A percentile compares a stretch with the other conserved stretches of the same genome.
Conservation (phyloP, 306 rosid genomes). For the Fagus crenata region DNA sequence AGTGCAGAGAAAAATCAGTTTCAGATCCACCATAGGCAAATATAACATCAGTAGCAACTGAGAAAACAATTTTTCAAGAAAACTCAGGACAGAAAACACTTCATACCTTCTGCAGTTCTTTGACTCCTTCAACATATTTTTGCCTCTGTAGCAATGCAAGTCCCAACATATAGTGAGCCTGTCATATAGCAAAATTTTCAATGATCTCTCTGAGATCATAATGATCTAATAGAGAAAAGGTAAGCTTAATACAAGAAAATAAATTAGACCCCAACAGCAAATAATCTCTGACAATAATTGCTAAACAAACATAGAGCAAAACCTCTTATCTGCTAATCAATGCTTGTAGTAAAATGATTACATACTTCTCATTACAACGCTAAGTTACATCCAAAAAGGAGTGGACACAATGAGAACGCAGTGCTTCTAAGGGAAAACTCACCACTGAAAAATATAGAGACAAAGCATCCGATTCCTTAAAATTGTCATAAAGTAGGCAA, state of each 20-base stretch:
- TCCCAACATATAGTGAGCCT: conserved; percentile 95
- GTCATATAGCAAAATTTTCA: conserved; percentile 30
- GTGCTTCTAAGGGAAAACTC: conserved; percentile 1
- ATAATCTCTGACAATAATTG: not conserved
- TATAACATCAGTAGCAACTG: conserved; percentile 2
- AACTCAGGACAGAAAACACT: conserved; percentile 17
- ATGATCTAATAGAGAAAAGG: not conserved
- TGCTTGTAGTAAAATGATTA: not conserved
- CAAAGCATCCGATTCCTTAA: too few relatives aligned
- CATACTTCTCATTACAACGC: not conserved
- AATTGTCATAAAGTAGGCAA: too few relatives aligned
- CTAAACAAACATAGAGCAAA: conserved; percentile 7
- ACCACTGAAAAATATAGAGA: not conserved
- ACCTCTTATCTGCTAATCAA: conserved; percentile 3
- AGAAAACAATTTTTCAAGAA: conserved; percentile 21
- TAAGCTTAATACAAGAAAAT: conserved; percentile 17
- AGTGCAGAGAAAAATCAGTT: too few relatives aligned
- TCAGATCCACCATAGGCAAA: conserved; percentile 1
- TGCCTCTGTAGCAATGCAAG: conserved; percentile 64
- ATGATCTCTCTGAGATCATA: not conserved
- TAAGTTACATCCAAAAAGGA: conserved; percentile 2
- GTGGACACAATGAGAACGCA: conserved; percentile 4
- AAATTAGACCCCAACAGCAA: conserved; percentile 18
- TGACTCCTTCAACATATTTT: conserved; percentile 66
- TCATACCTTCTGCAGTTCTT: conserved; percentile 74